Conservation (phyloP, 106 monocot genomes). For the Dioscorea alata region DNA sequence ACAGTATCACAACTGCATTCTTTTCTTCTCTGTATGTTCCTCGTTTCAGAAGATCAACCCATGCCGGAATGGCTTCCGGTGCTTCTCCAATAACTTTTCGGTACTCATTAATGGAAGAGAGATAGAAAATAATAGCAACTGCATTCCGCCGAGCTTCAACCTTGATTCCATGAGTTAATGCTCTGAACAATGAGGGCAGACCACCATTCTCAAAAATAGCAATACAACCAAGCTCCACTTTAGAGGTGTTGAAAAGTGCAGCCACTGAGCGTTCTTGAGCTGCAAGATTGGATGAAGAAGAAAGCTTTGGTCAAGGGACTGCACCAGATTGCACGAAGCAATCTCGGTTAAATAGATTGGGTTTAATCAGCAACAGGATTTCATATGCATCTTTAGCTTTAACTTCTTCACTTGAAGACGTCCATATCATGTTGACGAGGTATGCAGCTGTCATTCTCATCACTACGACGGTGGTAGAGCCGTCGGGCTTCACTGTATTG, state of each 20-base stretch:
- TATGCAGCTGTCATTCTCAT: conserved; percentile 36
- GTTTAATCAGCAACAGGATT: conserved; percentile 45
- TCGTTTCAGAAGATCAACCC: conserved; percentile 38
- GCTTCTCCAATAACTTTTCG: no score
- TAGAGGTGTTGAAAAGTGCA: conserved; percentile 55
- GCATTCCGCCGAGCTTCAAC: no score
- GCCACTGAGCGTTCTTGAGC: conserved; percentile 57
- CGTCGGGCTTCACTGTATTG: conserved; percentile 3
- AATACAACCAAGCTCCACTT: conserved; percentile 41
- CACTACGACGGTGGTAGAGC: conserved; percentile 28
- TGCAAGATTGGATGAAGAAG: conserved; percentile 41
- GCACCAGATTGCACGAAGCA: conserved; percentile 65
- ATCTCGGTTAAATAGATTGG: conserved; percentile 38
- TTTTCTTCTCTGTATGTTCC: conserved; percentile 51
- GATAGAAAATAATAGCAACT: no score
- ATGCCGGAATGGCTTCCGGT: conserved; percentile 48
- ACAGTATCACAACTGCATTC: conserved; percentile 51
- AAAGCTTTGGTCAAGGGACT: conserved; percentile 37
- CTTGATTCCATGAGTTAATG: no score
- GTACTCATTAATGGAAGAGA: no score
- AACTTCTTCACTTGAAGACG: conserved; percentile 13
- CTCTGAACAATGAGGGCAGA: no score
- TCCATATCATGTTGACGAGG: conserved; percentile 33
- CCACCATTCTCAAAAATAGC: no score
- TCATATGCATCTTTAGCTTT: no score